phyloP scores from a whole-genome alignment of 768 basidiomycete genomes.

The Suillus alpinus region DNA sequence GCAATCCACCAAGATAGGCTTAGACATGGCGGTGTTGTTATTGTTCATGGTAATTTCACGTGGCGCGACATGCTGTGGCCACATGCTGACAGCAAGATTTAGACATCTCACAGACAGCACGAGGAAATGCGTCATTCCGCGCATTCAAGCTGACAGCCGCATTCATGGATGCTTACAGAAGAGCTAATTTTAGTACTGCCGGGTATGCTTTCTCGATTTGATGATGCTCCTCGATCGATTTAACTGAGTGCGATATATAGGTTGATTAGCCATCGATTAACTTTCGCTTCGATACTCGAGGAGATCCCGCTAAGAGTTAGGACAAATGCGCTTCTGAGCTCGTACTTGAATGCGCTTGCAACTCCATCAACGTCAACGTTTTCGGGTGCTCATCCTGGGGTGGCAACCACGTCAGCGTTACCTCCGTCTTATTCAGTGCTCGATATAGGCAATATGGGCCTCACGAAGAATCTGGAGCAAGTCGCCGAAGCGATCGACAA shows the following conservation, averaged over 20 bases:
- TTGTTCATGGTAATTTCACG: conserved; percentile 69
- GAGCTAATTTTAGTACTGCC: conserved; percentile 77
- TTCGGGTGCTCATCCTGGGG: conserved; percentile 37
- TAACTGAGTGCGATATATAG: conserved; percentile 38
- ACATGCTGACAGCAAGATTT: conserved; percentile 15
- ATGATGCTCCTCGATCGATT: conserved; percentile 3
- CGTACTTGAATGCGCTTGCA: conserved; percentile 70
- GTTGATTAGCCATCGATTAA: conserved; percentile 74
- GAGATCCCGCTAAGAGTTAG: conserved; percentile 85
- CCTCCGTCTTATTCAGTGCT: conserved; percentile 66
- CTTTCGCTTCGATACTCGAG: conserved; percentile 82
- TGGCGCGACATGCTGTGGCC: not conserved
- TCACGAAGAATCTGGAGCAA: conserved; percentile 77
- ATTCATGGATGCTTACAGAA: conserved; percentile 81
- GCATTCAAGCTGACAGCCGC: conserved; percentile 81
- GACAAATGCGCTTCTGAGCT: conserved; percentile 73
- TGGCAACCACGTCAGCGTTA: conserved; percentile 39
- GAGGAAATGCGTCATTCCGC: conserved; percentile 85
- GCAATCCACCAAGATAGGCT: conserved; percentile 83
- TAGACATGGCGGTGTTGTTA: conserved; percentile 79
- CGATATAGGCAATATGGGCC: conserved; percentile 65
- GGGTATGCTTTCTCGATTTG: conserved; percentile 50
- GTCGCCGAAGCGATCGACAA: conserved; percentile 82
- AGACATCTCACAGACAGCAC: conserved; percentile 77
- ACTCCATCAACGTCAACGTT: conserved; percentile 40